These are phyloP conservation scores for Eucalyptus erythrocorys DNA, from an alignment of 345 rosid genomes.

Conservation along the genomic window DNA sequence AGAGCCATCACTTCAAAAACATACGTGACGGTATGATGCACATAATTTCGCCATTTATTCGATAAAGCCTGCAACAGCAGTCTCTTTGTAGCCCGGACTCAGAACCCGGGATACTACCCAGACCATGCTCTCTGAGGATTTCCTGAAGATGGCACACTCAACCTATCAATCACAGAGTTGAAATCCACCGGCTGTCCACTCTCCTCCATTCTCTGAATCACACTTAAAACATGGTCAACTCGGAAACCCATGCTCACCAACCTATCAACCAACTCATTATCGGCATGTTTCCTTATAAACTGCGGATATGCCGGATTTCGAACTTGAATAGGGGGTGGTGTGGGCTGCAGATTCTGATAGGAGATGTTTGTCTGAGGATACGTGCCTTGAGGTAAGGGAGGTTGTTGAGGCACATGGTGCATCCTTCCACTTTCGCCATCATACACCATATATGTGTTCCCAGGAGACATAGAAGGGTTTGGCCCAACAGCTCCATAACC, in stretches of 20 bases:
- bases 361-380: constrained; percentile 29
- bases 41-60: neutral
- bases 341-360: constrained; percentile 37
- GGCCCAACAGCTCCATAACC: constrained; percentile 43
- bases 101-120: neutral
- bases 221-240: constrained; percentile 54
- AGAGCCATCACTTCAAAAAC: neutral
- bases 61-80: neutral
- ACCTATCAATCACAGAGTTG: constrained; percentile 66
- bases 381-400: constrained; percentile 63
- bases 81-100: neutral
- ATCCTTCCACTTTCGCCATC: constrained; percentile 48
- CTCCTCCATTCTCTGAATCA: constrained; percentile 94
- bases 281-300: constrained; percentile 47
- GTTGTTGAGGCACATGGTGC: constrained; percentile 32
- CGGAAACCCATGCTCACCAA: constrained; percentile 86
- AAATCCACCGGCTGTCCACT: constrained; percentile 81
- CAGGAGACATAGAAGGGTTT: constrained; percentile 38
- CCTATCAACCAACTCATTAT: constrained; percentile 73
- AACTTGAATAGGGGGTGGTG: constrained; percentile 18
- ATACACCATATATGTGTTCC: constrained; percentile 60
- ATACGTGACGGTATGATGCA: neutral
- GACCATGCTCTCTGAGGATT: constrained; percentile 74
- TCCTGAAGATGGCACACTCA: constrained; percentile 53
- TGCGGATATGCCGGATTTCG: constrained; percentile 33